A percentile compares a stretch with the other conserved stretches of the same genome.
Conservation (phyloP, 2,329 filamentous ascomycete genomes). For the Fusarium sacchari region DNA sequence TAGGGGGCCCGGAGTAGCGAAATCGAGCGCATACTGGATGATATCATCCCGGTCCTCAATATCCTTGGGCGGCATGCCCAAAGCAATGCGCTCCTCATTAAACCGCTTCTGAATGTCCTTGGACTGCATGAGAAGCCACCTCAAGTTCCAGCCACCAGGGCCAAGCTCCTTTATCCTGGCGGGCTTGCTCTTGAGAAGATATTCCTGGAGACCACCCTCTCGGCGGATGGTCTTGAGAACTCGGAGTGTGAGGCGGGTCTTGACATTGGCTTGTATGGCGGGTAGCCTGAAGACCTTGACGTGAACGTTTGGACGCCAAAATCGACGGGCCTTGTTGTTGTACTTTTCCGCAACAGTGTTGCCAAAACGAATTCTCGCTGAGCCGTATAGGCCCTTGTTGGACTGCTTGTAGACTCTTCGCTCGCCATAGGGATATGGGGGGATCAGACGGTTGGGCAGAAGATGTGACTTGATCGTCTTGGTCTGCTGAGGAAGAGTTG, state of each 20-base stretch:
- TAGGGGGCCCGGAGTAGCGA: conserved; percentile 54
- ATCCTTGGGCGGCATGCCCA: conserved; percentile 66
- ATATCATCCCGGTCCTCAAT: conserved; percentile 51
- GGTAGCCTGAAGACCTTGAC: conserved; percentile 74
- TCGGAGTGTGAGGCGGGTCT: conserved; percentile 74
- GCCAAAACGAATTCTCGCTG: conserved; percentile 77
- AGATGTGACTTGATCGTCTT: conserved; percentile 57
- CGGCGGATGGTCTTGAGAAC: conserved; percentile 82
- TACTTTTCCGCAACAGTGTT: conserved; percentile 79
- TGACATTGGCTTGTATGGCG: conserved; percentile 69
- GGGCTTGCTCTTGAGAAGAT: conserved; percentile 83
- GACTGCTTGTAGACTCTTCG: conserved; percentile 81
- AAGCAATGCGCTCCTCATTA: conserved; percentile 67
- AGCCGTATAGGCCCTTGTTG: conserved; percentile 78
- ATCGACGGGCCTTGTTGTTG: conserved; percentile 75
- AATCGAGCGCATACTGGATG: conserved; percentile 54
- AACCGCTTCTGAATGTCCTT: conserved; percentile 71
- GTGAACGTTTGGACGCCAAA: conserved; percentile 80
- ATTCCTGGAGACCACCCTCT: conserved; percentile 89
- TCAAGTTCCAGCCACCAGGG: conserved; percentile 86
- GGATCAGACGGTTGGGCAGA: conserved; percentile 62
- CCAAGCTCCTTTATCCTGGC: conserved; percentile 86
- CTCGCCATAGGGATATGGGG: conserved; percentile 78
- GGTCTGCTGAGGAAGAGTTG: conserved; percentile 47
- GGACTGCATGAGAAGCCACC: conserved; percentile 91